Conservation (phyloP, 441 rosid species). For the Isatis lusitanica region DNA sequence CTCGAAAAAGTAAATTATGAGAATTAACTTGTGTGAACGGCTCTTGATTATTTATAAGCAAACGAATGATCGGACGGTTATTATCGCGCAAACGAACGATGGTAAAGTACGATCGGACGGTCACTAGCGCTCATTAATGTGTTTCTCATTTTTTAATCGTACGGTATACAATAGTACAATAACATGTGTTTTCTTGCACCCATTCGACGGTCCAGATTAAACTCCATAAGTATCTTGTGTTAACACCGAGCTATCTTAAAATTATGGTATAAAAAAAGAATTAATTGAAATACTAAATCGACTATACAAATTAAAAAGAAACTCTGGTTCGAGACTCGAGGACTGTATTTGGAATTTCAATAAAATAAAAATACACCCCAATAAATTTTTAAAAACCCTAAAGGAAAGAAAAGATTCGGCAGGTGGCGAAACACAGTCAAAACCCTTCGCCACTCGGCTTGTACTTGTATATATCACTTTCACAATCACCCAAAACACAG, state of each 20-base stretch:
- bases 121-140: constrained; percentile 39
- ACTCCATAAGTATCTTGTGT: neutral
- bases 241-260: no score
- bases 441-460: constrained; percentile 17
- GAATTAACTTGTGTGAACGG: neutral
- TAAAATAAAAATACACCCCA: no score
- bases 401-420: constrained; percentile 14
- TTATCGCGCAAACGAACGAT: neutral
- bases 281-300: neutral
- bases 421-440: neutral
- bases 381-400: neutral
- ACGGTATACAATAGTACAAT: constrained; percentile 26
- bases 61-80: constrained; percentile 45
- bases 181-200: constrained; percentile 45
- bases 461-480: constrained; percentile 4
- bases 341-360: no score
- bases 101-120: no score
- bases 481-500: neutral
- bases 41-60: constrained; percentile 40
- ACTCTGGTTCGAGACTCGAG: no score
- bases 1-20: neutral
- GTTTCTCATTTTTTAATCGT: constrained; percentile 48
- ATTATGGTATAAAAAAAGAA: no score
- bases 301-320: neutral
- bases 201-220: constrained; percentile 42